A percentile compares a stretch with the other conserved stretches of the same genome.
Conservation (phyloP, 2,329 filamentous ascomycete species). For the Cucurbitaria berberidis region DNA sequence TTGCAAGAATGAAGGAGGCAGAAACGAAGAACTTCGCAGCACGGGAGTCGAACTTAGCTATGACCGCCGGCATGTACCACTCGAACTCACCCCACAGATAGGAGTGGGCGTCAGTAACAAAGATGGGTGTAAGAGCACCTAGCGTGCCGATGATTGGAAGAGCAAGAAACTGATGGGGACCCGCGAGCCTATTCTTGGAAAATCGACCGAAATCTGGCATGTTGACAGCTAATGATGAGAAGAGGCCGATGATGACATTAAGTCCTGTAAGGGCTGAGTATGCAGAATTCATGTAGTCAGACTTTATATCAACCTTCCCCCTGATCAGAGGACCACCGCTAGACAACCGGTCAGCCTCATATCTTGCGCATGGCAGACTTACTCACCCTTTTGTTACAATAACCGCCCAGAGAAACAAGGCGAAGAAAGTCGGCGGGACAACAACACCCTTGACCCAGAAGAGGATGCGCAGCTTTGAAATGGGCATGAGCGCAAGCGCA, state of each 20-base stretch:
- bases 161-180: conserved; percentile 56
- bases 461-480: conserved; percentile 52
- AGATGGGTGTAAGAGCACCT: conserved; percentile 56
- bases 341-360: background rate
- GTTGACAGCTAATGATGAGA: conserved; percentile 58
- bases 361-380: background rate
- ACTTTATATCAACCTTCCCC: conserved; percentile 45
- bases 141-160: conserved; percentile 56
- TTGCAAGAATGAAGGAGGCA: conserved; percentile 51
- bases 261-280: conserved; percentile 54
- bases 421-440: conserved; percentile 53
- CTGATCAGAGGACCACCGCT: conserved; percentile 50
- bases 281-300: conserved; percentile 52
- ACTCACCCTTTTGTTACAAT: conserved; percentile 50
- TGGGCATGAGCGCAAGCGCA: conserved; percentile 52
- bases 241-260: conserved; percentile 58
- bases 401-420: conserved; percentile 53
- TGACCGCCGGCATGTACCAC: conserved; percentile 58
- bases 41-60: conserved; percentile 53
- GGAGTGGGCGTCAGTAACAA: conserved; percentile 55
- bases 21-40: conserved; percentile 53
- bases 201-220: conserved; percentile 56
- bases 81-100: conserved; percentile 55
- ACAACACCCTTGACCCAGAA: conserved; percentile 54
- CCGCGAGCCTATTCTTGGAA: conserved; percentile 50